phyloP scores from a whole-genome alignment of 1,284 basidiomycete genomes.

The Mycena citricolor region DNA sequence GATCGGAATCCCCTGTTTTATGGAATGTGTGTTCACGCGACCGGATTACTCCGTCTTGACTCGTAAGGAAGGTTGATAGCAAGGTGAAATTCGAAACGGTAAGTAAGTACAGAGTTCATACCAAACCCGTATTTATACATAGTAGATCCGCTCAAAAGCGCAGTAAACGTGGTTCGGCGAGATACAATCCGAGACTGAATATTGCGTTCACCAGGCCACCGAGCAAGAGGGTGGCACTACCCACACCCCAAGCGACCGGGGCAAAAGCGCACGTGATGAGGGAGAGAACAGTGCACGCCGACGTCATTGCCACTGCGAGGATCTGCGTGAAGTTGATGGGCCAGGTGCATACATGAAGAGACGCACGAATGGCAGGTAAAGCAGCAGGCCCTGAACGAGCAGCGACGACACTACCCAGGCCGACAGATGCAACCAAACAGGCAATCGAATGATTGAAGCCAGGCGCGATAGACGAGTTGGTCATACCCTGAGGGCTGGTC shows the following conservation, averaged over 20 bases:
- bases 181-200: constrained; percentile 15
- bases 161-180: not conserved
- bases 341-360: not conserved
- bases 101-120: no score
- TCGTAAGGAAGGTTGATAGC: no score
- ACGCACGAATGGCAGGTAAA: constrained; percentile 22
- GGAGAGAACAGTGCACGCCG: constrained; percentile 17
- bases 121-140: no score
- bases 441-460: constrained; percentile 26
- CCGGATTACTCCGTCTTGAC: no score
- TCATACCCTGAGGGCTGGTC: constrained; percentile 1
- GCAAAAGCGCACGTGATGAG: constrained; percentile 19
- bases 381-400: constrained; percentile 21
- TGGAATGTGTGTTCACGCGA: no score
- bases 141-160: not conserved
- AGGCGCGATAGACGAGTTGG: constrained; percentile 19
- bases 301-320: constrained; percentile 19
- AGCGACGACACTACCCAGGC: constrained; percentile 22
- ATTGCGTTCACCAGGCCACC: constrained; percentile 21
- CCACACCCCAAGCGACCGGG: constrained; percentile 16
- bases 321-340: not conserved
- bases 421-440: constrained; percentile 22
- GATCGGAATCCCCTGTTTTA: no score
- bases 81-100: no score
- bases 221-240: constrained; percentile 22